Evolutionary conservation across 352 stramenopile species (phyloP), one percentile per base, ranked within the genome.

Genomic region (Phytopythium oedochilum): DNA sequence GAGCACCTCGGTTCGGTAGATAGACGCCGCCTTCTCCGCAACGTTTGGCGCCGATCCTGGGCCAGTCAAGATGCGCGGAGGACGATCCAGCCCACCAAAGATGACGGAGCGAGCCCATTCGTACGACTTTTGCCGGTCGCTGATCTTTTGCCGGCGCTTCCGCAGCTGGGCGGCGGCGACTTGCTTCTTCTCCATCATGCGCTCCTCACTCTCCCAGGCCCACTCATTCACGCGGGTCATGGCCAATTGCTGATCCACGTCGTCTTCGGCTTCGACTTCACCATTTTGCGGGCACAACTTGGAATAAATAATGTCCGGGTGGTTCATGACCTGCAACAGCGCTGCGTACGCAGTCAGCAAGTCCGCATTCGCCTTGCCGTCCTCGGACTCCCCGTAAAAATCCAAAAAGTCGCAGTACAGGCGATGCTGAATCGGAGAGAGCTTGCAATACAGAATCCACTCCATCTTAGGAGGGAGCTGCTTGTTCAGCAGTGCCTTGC

Each of bases 401-500:
- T 85, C 59, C 22, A 93, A 61, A 53, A 94, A 94, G 23, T 75
- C 77, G 43, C 77, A 83, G 55, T 96, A 96, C 35, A 96, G 71
- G 7, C 66, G 69, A 53, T 85, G 75, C 51, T 96, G 86, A n/a
- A 92, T 61, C 22, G 68, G 68, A 2, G 86, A 92, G 10, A 95
- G 70, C 38, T 92, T 89, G 64, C 83, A 94, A 58, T 89, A 89
- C 53, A 96, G 47, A 29, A 96, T 92, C 83, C 83, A 94, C 62
- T 96, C 86, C 46, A 68, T 75, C 58, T 96, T 96, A 10, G 80
- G 82, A 9, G 85, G 86, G 2, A 96, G 60, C 42, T 94, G 83
- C 29, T 71, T 74, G 26, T 77, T 73, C 11, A 96, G 57, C 20
- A 94, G 59, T 22, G 69, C 45, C 34, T 85, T 75, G 15, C 83